phyloP scores from a whole-genome alignment of 169 alveolate genomes.

The Amoebophrya sp. region DNA sequence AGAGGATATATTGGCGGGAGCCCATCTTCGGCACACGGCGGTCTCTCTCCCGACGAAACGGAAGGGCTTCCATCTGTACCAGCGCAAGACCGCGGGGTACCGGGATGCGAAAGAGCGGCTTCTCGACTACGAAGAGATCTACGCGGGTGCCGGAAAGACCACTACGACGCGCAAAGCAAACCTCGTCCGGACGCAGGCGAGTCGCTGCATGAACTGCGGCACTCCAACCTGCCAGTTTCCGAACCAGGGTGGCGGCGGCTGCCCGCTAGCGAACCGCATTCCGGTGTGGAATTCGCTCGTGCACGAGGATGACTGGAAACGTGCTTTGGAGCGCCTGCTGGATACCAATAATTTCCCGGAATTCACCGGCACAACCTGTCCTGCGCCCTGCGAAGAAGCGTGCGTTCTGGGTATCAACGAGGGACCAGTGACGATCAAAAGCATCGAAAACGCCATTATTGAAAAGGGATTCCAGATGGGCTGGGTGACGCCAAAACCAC shows the following conservation, averaged over 20 bases:
- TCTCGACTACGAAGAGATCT: conserved; percentile 39
- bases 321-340: conserved; percentile 54
- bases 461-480: conserved; percentile 55
- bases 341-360: conserved; percentile 60
- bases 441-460: conserved; percentile 53
- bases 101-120: conserved; percentile 33
- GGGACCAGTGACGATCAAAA: conserved; percentile 55
- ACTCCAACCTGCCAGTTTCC: conserved; percentile 61
- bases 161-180: not conserved
- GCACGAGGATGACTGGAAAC: conserved; percentile 58
- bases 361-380: conserved; percentile 56
- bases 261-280: conserved; percentile 57
- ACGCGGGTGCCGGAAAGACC: not conserved
- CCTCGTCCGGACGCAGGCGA: conserved; percentile 43
- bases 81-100: conserved; percentile 43
- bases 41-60: conserved; percentile 46
- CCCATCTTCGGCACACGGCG: conserved; percentile 32
- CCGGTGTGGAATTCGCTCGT: conserved; percentile 54
- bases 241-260: conserved; percentile 58
- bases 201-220: conserved; percentile 59
- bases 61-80: conserved; percentile 39
- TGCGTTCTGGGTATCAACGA: conserved; percentile 56
- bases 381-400: conserved; percentile 61
- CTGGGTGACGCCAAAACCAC: conserved; percentile 56
- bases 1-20: conserved; percentile 47